phyloP scores from a whole-genome alignment of 768 basidiomycete species.

The Pulveroboletus sp. region DNA sequence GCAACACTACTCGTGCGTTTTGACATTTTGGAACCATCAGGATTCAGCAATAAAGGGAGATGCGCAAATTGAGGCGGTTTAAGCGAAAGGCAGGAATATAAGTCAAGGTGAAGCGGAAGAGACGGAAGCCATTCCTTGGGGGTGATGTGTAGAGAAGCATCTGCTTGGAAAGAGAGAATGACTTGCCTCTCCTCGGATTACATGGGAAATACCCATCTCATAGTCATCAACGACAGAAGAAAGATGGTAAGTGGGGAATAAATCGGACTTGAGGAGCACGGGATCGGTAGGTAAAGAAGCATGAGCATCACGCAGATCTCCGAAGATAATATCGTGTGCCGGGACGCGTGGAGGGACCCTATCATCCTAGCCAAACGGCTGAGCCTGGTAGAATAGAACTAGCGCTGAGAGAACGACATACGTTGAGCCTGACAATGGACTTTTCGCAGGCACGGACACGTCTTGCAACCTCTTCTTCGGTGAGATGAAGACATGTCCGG shows the following conservation, averaged over 20 bases:
- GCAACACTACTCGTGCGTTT: conserved; percentile 89
- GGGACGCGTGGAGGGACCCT: conserved; percentile 47
- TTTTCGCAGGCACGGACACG: conserved; percentile 72
- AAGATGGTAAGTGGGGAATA: conserved; percentile 93
- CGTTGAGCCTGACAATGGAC: conserved; percentile 84
- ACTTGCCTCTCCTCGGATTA: conserved; percentile 84
- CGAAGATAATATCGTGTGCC: conserved; percentile 72
- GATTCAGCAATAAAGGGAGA: conserved; percentile 83
- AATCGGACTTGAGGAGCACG: conserved; percentile 86
- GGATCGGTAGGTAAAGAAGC: conserved; percentile 84
- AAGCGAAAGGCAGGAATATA: conserved; percentile 76
- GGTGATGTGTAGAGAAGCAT: not conserved
- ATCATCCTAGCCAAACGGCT: conserved; percentile 44
- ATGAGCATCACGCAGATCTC: conserved; percentile 65
- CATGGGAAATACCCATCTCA: conserved; percentile 94
- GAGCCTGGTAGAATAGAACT: not conserved
- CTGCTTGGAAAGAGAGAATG: not conserved
- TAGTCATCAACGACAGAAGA: conserved; percentile 96
- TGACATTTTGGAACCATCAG: conserved; percentile 90
- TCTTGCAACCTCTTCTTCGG: conserved; percentile 79
- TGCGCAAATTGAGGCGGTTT: conserved; percentile 82
- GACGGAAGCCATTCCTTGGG: conserved; percentile 93
- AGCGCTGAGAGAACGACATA: conserved; percentile 32
- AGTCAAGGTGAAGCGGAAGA: conserved; percentile 82
- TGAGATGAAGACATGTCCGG: conserved; percentile 78